Percentiles rank a stretch among this genome's conserved stretches.
Evolutionary conservation across 1,284 basidiomycete species (phyloP).

Genomic region (Moesziomyces antarcticus): DNA sequence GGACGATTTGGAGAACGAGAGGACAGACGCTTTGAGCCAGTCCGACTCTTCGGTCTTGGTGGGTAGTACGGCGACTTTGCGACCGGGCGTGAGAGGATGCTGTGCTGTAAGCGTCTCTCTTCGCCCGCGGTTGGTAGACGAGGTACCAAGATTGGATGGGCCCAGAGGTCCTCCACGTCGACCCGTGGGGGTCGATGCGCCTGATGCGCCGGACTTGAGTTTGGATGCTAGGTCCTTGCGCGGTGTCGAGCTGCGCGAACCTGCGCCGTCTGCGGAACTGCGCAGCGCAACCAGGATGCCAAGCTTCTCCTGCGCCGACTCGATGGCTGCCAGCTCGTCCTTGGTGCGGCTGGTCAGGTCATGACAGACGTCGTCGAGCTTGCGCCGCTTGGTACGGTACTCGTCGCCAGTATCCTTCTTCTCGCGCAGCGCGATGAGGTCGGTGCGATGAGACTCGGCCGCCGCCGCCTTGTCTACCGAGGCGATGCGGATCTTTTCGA

Average conservation of each 20-base stretch:
- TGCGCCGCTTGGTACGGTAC: slow-evolving; percentile 40
- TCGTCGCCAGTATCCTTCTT: slow-evolving; percentile 46
- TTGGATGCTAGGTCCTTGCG: slow-evolving; percentile 35
- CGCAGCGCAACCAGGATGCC: slow-evolving; percentile 55
- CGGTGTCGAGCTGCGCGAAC: slow-evolving; percentile 30
- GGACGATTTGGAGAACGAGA: slow-evolving; percentile 32
- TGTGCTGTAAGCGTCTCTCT: slow-evolving; percentile 37
- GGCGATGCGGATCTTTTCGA: slow-evolving; percentile 56
- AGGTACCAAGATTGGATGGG: slow-evolving; percentile 28
- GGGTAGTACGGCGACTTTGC: slow-evolving; percentile 42
- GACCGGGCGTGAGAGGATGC: slow-evolving; percentile 36
- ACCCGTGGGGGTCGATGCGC: slow-evolving; percentile 31
- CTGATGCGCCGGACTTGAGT: slow-evolving; percentile 13
- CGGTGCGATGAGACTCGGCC: slow-evolving; percentile 31
- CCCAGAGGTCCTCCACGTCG: slow-evolving; percentile 16
- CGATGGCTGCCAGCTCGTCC: slow-evolving; percentile 55
- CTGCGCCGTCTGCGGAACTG: slow-evolving; percentile 33
- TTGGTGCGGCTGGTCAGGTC: slow-evolving; percentile 43
- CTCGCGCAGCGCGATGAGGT: slow-evolving; percentile 36
- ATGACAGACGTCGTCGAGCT: slow-evolving; percentile 44
- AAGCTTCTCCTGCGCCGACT: slow-evolving; percentile 57
- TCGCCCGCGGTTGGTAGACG: slow-evolving; percentile 17
- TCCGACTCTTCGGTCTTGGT: slow-evolving; percentile 42
- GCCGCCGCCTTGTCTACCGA: slow-evolving; percentile 34
- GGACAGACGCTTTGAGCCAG: slow-evolving; percentile 47